Evolutionary conservation across 1,284 basidiomycete genomes (phyloP).

Genomic region (Meira nashicola): DNA sequence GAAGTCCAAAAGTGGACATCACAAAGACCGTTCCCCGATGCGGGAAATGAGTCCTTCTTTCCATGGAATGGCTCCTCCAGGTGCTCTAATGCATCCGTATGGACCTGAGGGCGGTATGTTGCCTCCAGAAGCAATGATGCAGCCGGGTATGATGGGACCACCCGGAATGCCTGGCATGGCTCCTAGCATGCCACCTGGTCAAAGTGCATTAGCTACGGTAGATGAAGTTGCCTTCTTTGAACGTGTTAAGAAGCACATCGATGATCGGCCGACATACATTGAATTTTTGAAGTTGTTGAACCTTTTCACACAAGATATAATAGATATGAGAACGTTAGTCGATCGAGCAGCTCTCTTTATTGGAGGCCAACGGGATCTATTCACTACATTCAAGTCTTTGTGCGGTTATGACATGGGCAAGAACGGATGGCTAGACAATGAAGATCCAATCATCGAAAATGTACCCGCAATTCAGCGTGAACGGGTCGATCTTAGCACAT

Average conservation of each 20-base stretch:
- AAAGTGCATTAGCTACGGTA: conserved; percentile 60
- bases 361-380: conserved; percentile 69
- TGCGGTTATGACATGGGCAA: conserved; percentile 69
- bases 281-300: conserved; percentile 95
- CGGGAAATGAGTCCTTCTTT: conserved; percentile 19
- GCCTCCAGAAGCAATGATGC: conserved; percentile 14
- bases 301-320: conserved; percentile 85
- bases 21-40: conserved; percentile 9
- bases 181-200: conserved; percentile 24
- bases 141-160: conserved; percentile 11
- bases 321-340: conserved; percentile 78
- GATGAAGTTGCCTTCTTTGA: conserved; percentile 93
- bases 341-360: conserved; percentile 81
- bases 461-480: conserved; percentile 52
- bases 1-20: conserved; percentile 39
- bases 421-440: conserved; percentile 59
- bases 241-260: conserved; percentile 74
- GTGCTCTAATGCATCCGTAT: conserved; percentile 23
- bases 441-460: conserved; percentile 55
- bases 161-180: conserved; percentile 24
- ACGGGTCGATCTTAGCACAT: conserved; percentile 49
- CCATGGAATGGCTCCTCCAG: not conserved
- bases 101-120: conserved; percentile 38
- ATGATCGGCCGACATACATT: conserved; percentile 83
- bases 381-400: conserved; percentile 79